A percentile compares a stretch with the other conserved stretches of the same genome.
Evolutionary conservation across 352 stramenopile genomes (phyloP).

Genomic region (Aphanomyces invadans): DNA sequence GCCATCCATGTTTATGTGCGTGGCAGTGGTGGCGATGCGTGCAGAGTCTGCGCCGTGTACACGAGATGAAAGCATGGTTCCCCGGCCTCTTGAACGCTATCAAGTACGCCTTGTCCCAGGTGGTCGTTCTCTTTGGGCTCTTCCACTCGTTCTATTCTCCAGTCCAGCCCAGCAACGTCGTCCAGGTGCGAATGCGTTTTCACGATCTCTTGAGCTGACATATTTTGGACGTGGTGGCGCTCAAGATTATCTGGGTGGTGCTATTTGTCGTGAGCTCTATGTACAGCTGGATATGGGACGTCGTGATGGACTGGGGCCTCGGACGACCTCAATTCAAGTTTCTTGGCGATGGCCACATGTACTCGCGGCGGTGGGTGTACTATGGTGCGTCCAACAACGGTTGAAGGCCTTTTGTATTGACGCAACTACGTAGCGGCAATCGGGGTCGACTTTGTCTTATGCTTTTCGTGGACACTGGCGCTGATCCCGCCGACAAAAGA

Average conservation of each 20-base stretch:
- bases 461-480: conserved; percentile 75
- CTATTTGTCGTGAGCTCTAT: conserved; percentile 77
- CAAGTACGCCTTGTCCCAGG: conserved; percentile 89
- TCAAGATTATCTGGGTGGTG: conserved; percentile 56
- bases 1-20: background rate
- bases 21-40: conserved; percentile 91
- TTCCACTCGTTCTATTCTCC: conserved; percentile 70
- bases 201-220: background rate
- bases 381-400: conserved; percentile 28
- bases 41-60: conserved; percentile 91
- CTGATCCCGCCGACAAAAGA: conserved; percentile 44
- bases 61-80: conserved; percentile 92
- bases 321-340: conserved; percentile 66
- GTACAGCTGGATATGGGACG: conserved; percentile 78
- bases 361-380: conserved; percentile 71
- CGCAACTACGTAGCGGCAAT: conserved; percentile 35
- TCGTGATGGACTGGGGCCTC: conserved; percentile 82
- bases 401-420: background rate
- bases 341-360: conserved; percentile 76
- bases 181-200: background rate
- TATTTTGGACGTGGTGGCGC: too few species aligned
- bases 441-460: conserved; percentile 58
- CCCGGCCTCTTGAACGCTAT: conserved; percentile 94
- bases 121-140: conserved; percentile 74
- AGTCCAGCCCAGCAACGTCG: conserved; percentile 3